Conservation (phyloP, 495 filamentous ascomycete genomes). For the Cercophora samala region DNA sequence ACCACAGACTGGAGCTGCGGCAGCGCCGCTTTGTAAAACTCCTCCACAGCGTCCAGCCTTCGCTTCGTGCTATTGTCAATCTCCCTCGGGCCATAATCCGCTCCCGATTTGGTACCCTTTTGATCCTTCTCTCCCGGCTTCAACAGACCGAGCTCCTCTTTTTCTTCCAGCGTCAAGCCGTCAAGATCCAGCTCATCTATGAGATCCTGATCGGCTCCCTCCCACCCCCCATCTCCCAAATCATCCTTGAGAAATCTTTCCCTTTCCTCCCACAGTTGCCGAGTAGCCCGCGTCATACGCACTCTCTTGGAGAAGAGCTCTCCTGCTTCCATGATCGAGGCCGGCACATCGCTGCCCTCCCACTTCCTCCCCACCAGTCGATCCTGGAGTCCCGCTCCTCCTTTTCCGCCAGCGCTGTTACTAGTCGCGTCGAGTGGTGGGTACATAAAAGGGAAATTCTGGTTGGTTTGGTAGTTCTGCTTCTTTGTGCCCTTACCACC, state of each 20-base stretch:
- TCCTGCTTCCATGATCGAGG: constrained; percentile 92
- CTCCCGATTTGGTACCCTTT: constrained; percentile 26
- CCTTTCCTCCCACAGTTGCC: constrained; percentile 91
- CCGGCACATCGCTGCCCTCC: constrained; percentile 87
- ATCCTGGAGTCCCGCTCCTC: constrained; percentile 70
- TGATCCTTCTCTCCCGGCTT: constrained; percentile 28
- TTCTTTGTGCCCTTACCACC: constrained; percentile 96
- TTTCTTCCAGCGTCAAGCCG: constrained; percentile 47
- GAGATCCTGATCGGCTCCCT: constrained; percentile 50
- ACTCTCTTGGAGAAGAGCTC: constrained; percentile 85
- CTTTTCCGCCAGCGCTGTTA: constrained; percentile 84
- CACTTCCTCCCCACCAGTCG: constrained; percentile 72
- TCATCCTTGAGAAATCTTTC: constrained; percentile 87
- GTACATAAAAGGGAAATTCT: constrained; percentile 97
- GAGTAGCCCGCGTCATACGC: constrained; percentile 83
- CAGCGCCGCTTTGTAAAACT: constrained; percentile 73
- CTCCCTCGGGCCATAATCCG: constrained; percentile 52
- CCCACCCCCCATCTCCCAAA: constrained; percentile 79
- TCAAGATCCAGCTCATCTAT: constrained; percentile 50
- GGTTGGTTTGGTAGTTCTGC: constrained; percentile 98
- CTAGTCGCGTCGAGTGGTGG: constrained; percentile 80
- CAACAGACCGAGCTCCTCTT: constrained; percentile 40
- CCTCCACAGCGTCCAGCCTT: constrained; percentile 70
- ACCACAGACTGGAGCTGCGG: constrained; percentile 90
- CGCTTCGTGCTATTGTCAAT: constrained; percentile 54